Evolutionary conservation across 2,329 filamentous ascomycete species (phyloP).

Genomic region (Talaromyces sp.): DNA sequence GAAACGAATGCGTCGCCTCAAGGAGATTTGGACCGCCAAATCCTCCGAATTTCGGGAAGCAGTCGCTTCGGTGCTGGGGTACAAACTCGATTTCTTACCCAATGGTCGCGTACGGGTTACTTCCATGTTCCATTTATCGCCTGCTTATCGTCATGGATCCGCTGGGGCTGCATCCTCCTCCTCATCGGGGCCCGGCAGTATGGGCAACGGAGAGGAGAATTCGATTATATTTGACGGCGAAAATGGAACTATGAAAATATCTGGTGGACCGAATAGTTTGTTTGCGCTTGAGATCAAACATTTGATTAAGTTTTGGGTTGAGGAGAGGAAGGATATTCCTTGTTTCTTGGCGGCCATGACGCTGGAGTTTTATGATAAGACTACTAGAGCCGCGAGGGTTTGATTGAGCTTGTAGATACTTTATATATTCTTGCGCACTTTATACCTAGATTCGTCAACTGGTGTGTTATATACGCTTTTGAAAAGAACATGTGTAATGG

Average conservation of each 20-base stretch:
- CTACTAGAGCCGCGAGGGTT: conserved; percentile 37
- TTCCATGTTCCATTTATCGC: conserved; percentile 70
- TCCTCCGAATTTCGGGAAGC: conserved; percentile 93
- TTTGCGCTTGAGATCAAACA: conserved; percentile 82
- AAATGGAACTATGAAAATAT: conserved; percentile 95
- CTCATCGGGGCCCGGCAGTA: conserved; percentile 33
- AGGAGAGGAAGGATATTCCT: conserved; percentile 87
- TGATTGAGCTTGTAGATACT: conserved; percentile 17
- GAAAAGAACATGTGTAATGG: too few species aligned
- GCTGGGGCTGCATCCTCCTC: conserved; percentile 46
- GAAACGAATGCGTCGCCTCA: conserved; percentile 78
- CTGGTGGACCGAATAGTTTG: conserved; percentile 76
- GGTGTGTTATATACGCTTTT: neutral
- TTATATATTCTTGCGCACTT: neutral
- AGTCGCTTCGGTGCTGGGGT: conserved; percentile 85
- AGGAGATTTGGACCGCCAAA: conserved; percentile 88
- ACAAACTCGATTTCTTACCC: conserved; percentile 93
- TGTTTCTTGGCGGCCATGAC: conserved; percentile 89
- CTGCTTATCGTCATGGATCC: conserved; percentile 40
- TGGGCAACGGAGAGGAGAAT: conserved; percentile 48
- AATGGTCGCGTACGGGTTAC: conserved; percentile 94
- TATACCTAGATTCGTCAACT: too few species aligned
- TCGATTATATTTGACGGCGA: conserved; percentile 82
- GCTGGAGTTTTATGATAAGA: conserved; percentile 79
- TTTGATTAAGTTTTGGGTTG: conserved; percentile 91